Evolutionary conservation across 768 basidiomycete species (phyloP).

Genomic region (Basidioascus undulatus): DNA sequence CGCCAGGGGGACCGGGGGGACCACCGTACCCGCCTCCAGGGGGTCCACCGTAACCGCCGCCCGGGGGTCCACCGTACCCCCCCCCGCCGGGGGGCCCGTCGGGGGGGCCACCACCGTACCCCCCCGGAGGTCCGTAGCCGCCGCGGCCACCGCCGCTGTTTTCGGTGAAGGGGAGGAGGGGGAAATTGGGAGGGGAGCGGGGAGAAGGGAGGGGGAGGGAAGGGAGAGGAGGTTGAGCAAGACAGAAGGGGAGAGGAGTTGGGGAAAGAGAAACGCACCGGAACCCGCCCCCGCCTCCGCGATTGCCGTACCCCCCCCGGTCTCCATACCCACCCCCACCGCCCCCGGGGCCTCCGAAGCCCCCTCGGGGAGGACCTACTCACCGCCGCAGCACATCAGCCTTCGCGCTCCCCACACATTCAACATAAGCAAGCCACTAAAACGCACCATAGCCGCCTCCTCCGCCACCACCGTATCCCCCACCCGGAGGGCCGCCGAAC

Average conservation of each 20-base stretch:
- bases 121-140: slow-evolving; percentile 25
- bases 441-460: slow-evolving; percentile 14
- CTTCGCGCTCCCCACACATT: not conserved
- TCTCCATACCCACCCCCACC: slow-evolving; percentile 15
- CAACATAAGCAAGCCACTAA: not conserved
- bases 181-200: too few species aligned
- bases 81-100: slow-evolving; percentile 15
- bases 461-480: slow-evolving; percentile 3
- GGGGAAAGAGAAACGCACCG: slow-evolving; percentile 23
- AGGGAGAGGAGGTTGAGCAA: too few species aligned
- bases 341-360: slow-evolving; percentile 14
- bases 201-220: too few species aligned
- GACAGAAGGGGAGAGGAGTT: too few species aligned
- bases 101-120: slow-evolving; percentile 16
- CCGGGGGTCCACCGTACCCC: slow-evolving; percentile 12
- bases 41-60: slow-evolving; percentile 7
- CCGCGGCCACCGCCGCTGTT: slow-evolving; percentile 22
- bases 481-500: slow-evolving; percentile 1
- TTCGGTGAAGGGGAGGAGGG: too few species aligned
- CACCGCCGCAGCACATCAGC: not conserved
- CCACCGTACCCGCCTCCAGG: slow-evolving; percentile 14
- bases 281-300: slow-evolving; percentile 33
- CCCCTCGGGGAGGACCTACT: slow-evolving; percentile 11
- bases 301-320: slow-evolving; percentile 21
- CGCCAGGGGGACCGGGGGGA: too few species aligned